Conservation (phyloP, 2,329 filamentous ascomycete species). For the Epichloe gansuensis region DNA sequence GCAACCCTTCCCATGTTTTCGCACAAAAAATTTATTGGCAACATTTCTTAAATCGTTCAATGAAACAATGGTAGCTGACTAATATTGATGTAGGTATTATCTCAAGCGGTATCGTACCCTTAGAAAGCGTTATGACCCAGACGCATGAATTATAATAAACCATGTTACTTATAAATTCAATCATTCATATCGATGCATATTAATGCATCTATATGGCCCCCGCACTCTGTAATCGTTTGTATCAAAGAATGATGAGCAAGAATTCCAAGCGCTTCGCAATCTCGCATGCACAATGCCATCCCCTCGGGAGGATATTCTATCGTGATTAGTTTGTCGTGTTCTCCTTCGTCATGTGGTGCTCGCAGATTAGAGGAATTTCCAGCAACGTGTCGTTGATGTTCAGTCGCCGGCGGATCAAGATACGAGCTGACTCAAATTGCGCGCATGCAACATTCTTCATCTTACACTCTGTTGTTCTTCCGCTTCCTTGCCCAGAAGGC, state of each 20-base stretch:
- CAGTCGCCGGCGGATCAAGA: neutral
- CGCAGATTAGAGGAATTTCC: neutral
- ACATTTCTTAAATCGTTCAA: neutral
- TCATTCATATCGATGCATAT: neutral
- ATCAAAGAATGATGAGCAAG: neutral
- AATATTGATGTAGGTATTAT: slow-evolving; percentile 54
- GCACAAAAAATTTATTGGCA: neutral
- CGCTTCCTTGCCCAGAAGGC: slow-evolving; percentile 81
- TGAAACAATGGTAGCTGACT: slow-evolving; percentile 1
- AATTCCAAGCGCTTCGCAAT: neutral
- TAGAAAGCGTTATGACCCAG: slow-evolving; percentile 61
- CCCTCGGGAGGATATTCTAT: neutral
- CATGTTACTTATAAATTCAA: neutral
- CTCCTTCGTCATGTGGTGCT: neutral
- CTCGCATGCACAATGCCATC: slow-evolving; percentile 5
- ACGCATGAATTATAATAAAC: slow-evolving; percentile 13
- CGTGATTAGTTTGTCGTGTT: neutral
- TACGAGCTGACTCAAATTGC: neutral
- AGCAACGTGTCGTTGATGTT: neutral
- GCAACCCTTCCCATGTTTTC: no score
- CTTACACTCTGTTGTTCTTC: neutral
- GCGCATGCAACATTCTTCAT: neutral
- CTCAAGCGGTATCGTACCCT: slow-evolving; percentile 82
- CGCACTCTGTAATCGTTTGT: neutral
- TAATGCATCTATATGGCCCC: neutral